Evolutionary conservation across 257 asterid species (phyloP).

Genomic region (Buddleja alternifolia): DNA sequence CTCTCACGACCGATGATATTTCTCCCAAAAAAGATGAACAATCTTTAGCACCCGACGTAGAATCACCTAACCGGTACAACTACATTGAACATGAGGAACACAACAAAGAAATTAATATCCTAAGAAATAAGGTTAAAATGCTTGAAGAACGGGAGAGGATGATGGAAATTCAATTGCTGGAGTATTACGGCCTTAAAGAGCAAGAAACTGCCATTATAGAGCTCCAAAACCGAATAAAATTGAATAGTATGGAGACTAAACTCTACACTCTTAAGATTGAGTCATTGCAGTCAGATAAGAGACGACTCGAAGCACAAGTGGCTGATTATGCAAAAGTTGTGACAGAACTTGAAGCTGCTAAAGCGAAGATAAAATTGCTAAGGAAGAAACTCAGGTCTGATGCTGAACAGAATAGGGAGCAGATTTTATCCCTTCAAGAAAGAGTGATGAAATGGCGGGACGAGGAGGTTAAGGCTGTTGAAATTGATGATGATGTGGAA

Average conservation of each 20-base stretch:
- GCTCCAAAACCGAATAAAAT: conserved; percentile 68
- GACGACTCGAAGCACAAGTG: conserved; percentile 61
- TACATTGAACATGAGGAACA: conserved; percentile 37
- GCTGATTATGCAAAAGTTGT: conserved; percentile 64
- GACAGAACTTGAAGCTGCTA: conserved; percentile 75
- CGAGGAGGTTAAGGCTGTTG: conserved; percentile 44
- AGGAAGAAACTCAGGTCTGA: conserved; percentile 67
- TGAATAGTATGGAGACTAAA: conserved; percentile 71
- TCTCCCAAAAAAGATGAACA: conserved; percentile 31
- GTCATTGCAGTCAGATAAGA: conserved; percentile 70
- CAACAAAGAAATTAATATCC: conserved; percentile 56
- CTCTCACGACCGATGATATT: conserved; percentile 31
- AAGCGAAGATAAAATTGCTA: conserved; percentile 62
- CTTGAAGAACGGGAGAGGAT: conserved; percentile 73
- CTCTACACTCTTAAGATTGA: conserved; percentile 69
- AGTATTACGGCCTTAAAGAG: conserved; percentile 88
- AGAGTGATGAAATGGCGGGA: conserved; percentile 74
- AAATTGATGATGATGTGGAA: conserved; percentile 36
- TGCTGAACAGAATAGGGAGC: conserved; percentile 69
- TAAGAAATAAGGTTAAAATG: conserved; percentile 51
- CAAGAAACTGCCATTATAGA: conserved; percentile 78
- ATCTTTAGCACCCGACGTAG: conserved; percentile 24
- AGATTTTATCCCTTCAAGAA: conserved; percentile 67
- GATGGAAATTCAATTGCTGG: conserved; percentile 74
- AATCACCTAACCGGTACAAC: conserved; percentile 31